Evolutionary conservation across 148 eudicot species (phyloP), one percentile per base, ranked within the genome.

Genomic region (Diospyros lotus): DNA sequence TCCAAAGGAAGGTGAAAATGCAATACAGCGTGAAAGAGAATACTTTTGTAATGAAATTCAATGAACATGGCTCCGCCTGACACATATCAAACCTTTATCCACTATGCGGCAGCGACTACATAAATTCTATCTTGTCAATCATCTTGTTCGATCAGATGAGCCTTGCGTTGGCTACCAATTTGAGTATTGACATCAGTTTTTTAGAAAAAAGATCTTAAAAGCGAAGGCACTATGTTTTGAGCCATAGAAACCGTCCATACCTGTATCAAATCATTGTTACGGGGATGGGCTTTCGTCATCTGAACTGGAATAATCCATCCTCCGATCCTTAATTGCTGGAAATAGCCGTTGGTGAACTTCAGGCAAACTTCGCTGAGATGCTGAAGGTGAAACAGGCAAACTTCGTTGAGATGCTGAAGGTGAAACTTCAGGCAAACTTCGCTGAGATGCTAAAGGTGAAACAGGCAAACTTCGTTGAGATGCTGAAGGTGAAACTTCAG

Each of bases 301-400:
- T 10, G 90, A 90, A 70, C 86, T 84, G 4, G 81, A 83, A 75
- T 69, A 84, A 50, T 78, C 82, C 28, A 51, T 76, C 6, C 79
- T 80, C 12, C 76, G 78, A 73, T 77, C 83, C 55, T 58, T 76
- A 52, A 86, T 83, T 10, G 87, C 86, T 13, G 90, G 87, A 71
- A 81, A 90, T 41, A 88, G 72, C 45, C 69, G 61, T 51, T 78
- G 76, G 5, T 80, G 82, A 73, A 85, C 73, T 59, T 86, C 86
- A 18, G 56, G 69, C 28, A 78, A 68, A 6, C 81, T 56, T 42
- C 75, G 62, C 53, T 42, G 80, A 61, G 66, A 70, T 28, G 87
- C 60, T 39, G 79, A 39, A 0, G 68, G 60, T 58, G 66, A 56
- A 3, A 71, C 48, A 7, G 71, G 66, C 12, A 61, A 68, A n/a